Conservation (phyloP, 2,329 filamentous ascomycete species). For the Trichoderma citrinoviride region DNA sequence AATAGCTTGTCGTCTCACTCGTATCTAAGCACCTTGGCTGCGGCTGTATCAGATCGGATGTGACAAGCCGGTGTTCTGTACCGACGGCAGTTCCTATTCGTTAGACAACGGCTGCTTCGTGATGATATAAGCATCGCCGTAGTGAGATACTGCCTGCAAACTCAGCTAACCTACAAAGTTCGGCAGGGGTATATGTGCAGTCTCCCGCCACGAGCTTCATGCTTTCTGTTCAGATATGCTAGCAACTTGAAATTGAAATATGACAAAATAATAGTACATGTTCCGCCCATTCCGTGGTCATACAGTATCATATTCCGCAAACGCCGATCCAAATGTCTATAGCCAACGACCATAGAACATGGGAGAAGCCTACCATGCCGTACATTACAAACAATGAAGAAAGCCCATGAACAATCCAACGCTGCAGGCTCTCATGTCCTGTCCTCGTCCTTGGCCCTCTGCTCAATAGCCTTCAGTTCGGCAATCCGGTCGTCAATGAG, state of each 20-base stretch:
- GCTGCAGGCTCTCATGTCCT: background rate
- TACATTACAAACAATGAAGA: background rate
- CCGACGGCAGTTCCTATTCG: background rate
- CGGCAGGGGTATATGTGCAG: background rate
- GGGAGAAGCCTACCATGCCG: background rate
- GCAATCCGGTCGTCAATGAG: slow-evolving; percentile 73
- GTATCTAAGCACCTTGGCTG: background rate
- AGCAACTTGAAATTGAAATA: background rate
- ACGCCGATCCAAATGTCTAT: background rate
- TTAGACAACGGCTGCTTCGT: background rate
- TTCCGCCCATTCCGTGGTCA: background rate
- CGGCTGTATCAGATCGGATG: background rate
- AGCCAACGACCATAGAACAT: background rate
- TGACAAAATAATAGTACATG: background rate
- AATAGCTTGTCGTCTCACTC: background rate
- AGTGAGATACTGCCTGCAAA: no score
- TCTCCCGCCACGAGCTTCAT: background rate
- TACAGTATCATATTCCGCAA: background rate
- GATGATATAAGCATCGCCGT: background rate
- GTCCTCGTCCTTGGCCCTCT: background rate
- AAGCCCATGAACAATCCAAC: background rate
- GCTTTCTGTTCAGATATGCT: background rate
- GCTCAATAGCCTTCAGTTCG: slow-evolving; percentile 29
- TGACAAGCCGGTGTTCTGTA: background rate
- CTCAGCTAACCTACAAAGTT: background rate